Evolutionary conservation across 2,329 filamentous ascomycete species (phyloP), one percentile per base, ranked within the genome.

Genomic region (Cytospora schulzeri): DNA sequence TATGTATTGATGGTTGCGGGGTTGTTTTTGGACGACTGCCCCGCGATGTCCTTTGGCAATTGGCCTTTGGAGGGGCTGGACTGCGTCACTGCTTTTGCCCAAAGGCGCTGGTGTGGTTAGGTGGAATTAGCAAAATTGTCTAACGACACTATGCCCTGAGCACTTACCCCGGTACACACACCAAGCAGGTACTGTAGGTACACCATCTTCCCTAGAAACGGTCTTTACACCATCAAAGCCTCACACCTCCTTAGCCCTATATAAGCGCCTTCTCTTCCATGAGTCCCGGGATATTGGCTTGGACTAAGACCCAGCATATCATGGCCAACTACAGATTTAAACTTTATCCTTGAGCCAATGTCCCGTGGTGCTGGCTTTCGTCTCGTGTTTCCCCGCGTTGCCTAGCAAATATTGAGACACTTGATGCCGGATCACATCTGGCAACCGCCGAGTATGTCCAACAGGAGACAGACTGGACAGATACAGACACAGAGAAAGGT

Each of bases 371-470:
- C 5, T 35, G 28, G 29, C 48, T 63, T 17, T 50, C 56, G n/a
- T 63, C 45, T 24, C 24, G 19, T 58, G 31, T 22, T 9, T 9
- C 8, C 19, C 19, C 9, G 11, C 24, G 45, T 48, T 28, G 4
- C 41, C 33, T n/a, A 57, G 26, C 31, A 57, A 17, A 48, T 22
- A 4, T 35, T 31, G 50, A 62, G 48, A 65, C 33, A 51, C 56
- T n/a, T 22, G 17, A 9, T 31, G 26, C 38, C 26, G 57, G 48
- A 62, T 54, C 29, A 56, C 54, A 52, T 22, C 31, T 57, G 35
- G 53, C 57, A 64, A 52, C 62, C 62, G 62, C 65, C 54, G 48
- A 41, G n/a, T 29, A 22, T 55, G 50, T 52, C 45, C 56, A 57
- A 28, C 48, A 51, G 38, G 58, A 29, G 41, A 38, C 50, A 50